Percentiles rank a stretch among this genome's conserved stretches.
These are phyloP conservation scores for Arabidopsis hybrid DNA, from an alignment of 441 rosid genomes.

Conservation along the genomic window DNA sequence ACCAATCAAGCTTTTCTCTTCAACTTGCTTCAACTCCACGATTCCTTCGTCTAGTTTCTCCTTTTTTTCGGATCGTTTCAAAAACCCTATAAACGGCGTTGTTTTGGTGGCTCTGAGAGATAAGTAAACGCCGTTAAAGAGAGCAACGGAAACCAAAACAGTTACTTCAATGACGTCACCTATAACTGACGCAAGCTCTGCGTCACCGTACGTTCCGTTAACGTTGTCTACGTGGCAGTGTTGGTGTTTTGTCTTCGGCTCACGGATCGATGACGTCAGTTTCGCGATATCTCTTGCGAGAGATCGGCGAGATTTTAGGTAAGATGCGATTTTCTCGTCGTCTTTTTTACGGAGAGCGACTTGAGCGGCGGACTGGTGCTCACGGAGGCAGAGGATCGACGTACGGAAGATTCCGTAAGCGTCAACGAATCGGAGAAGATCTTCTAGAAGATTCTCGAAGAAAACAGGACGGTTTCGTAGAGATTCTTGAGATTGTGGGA, in stretches of 20 bases:
- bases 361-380: slow-evolving; percentile 68
- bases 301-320: slow-evolving; percentile 57
- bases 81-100: slow-evolving; percentile 50
- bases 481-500: slow-evolving; percentile 72
- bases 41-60: slow-evolving; percentile 50
- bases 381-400: slow-evolving; percentile 58
- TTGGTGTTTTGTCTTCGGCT: slow-evolving; percentile 39
- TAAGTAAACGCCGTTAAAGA: slow-evolving; percentile 59
- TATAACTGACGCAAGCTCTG: slow-evolving; percentile 56
- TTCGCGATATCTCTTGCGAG: slow-evolving; percentile 59
- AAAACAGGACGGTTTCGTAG: slow-evolving; percentile 55
- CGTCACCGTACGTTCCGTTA: slow-evolving; percentile 43
- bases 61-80: slow-evolving; percentile 49
- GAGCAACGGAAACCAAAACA: slow-evolving; percentile 57
- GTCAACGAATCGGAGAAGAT: slow-evolving; percentile 71
- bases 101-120: slow-evolving; percentile 48
- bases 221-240: slow-evolving; percentile 33
- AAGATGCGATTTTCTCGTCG: slow-evolving; percentile 52
- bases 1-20: slow-evolving; percentile 56
- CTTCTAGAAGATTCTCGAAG: slow-evolving; percentile 78
- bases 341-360: slow-evolving; percentile 68
- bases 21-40: slow-evolving; percentile 57
- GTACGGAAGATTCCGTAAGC: slow-evolving; percentile 80
- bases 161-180: slow-evolving; percentile 61
- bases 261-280: slow-evolving; percentile 52